Conservation (phyloP, 768 basidiomycete species). For the Sistotremastrum niveocremeum region DNA sequence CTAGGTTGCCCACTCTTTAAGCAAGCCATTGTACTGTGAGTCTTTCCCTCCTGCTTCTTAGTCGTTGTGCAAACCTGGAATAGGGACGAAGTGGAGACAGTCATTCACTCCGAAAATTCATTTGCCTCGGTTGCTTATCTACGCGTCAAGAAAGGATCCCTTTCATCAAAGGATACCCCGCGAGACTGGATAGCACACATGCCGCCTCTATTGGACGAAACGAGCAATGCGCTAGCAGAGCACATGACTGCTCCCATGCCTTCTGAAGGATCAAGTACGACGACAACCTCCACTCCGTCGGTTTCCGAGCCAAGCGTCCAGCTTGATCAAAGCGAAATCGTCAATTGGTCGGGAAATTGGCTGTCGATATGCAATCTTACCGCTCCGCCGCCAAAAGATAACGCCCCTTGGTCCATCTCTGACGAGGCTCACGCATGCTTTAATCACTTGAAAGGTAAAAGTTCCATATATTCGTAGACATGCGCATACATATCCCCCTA, state of each 20-base stretch:
- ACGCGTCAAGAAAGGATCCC: constrained; percentile 53
- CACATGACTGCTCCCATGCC: background rate
- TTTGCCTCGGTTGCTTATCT: constrained; percentile 89
- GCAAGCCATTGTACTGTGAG: constrained; percentile 55
- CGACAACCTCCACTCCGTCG: background rate
- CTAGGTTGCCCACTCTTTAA: constrained; percentile 85
- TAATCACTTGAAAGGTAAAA: constrained; percentile 42
- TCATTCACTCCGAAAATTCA: constrained; percentile 68
- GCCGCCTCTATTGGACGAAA: constrained; percentile 43
- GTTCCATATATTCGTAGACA: background rate
- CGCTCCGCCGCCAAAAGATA: background rate
- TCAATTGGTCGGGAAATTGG: background rate
- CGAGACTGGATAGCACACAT: constrained; percentile 14
- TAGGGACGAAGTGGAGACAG: constrained; percentile 52
- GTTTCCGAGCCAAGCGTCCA: background rate
- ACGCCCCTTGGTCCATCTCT: constrained; percentile 34
- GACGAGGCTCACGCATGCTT: constrained; percentile 68
- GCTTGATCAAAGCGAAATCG: no score
- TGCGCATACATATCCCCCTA: constrained; percentile 1
- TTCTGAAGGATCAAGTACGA: background rate
- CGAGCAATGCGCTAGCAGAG: constrained; percentile 5
- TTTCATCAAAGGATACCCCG: constrained; percentile 38
- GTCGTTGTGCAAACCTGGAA: background rate
- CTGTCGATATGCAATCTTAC: background rate
- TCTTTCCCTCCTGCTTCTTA: background rate